phyloP scores from a whole-genome alignment of 441 rosid genomes.

The Isatis lusitanica region DNA sequence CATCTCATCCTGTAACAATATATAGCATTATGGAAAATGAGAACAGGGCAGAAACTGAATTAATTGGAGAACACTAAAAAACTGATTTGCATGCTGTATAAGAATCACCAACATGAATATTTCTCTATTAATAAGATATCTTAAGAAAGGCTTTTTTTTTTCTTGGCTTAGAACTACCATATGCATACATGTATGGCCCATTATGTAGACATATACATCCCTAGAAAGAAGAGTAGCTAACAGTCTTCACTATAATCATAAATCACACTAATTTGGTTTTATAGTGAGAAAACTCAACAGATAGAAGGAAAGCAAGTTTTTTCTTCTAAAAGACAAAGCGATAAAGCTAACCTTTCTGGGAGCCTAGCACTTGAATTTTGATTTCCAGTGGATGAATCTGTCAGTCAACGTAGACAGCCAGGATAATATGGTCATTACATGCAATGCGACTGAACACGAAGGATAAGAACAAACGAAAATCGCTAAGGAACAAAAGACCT shows the following conservation, averaged over 20 bases:
- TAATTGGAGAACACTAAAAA: background rate
- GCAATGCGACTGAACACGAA: background rate
- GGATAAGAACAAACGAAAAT: background rate
- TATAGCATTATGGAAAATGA: background rate
- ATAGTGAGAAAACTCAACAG: background rate
- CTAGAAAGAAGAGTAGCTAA: background rate
- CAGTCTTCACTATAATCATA: background rate
- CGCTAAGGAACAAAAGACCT: background rate
- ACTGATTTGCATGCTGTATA: background rate
- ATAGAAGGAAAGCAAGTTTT: background rate
- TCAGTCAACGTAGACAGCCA: conserved; percentile 15
- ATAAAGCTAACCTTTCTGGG: conserved; percentile 77
- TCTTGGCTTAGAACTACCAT: conserved; percentile 6
- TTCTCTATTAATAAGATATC: background rate
- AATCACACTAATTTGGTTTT: background rate
- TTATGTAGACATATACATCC: background rate
- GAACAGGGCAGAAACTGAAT: background rate
- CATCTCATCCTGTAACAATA: conserved; percentile 66
- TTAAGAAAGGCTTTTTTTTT: background rate
- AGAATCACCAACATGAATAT: background rate
- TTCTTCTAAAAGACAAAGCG: conserved; percentile 12
- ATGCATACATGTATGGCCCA: background rate
- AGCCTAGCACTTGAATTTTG: conserved; percentile 77
- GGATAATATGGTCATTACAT: background rate
- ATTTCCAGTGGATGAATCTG: conserved; percentile 72